Evolutionary conservation across 805 yeast species (phyloP).

Genomic region (Pichia insulana): DNA sequence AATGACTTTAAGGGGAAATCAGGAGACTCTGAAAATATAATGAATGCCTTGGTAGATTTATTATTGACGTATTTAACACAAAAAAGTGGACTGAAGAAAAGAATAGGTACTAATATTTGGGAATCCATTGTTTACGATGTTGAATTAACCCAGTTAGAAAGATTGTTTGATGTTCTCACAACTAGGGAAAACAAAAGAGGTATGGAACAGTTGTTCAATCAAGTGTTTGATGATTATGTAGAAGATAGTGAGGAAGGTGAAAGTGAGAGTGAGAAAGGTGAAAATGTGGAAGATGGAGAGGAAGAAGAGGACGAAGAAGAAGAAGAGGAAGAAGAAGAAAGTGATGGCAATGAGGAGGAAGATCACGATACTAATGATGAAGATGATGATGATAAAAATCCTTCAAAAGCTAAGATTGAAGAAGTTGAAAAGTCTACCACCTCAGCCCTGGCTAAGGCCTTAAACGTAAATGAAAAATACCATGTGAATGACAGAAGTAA

Average conservation of each 20-base stretch:
- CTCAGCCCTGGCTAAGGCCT: conserved; percentile 58
- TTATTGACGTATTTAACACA: conserved; percentile 49
- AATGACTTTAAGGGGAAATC: conserved; percentile 26
- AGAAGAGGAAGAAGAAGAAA: conserved; percentile 13
- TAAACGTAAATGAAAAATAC: conserved; percentile 45
- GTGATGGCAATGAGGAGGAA: conserved; percentile 22
- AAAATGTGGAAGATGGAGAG: conserved; percentile 29
- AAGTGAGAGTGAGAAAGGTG: conserved; percentile 28
- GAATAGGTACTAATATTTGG: conserved; percentile 40
- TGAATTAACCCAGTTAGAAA: conserved; percentile 35
- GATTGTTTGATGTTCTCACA: conserved; percentile 45
- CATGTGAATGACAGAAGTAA: conserved; percentile 28
- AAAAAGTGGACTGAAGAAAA: conserved; percentile 48
- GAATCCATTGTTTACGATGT: conserved; percentile 42
- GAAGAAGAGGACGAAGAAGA: conserved; percentile 41
- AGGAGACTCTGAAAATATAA: not conserved
- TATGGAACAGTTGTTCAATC: conserved; percentile 65
- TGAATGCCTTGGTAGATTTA: conserved; percentile 36
- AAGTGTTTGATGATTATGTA: conserved; percentile 40
- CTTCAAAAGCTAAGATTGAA: conserved; percentile 23
- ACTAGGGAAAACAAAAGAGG: conserved; percentile 79
- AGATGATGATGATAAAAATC: conserved; percentile 35
- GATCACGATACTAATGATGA: conserved; percentile 38
- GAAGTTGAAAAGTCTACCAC: conserved; percentile 40
- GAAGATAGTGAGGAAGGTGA: conserved; percentile 38